Evolutionary conservation across 495 filamentous ascomycete genomes (phyloP).

Genomic region (Penicillium lividum): DNA sequence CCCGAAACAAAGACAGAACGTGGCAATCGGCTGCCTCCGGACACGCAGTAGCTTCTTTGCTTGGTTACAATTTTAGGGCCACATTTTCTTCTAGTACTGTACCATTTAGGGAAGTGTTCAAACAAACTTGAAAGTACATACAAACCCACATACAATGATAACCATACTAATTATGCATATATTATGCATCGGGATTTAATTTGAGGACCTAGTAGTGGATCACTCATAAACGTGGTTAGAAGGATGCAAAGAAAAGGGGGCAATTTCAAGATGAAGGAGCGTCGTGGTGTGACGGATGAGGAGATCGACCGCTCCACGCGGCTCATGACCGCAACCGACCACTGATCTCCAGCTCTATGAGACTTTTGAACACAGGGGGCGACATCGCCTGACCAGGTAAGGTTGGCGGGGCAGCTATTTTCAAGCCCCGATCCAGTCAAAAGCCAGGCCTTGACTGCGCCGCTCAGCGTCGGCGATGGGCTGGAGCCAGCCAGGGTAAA

Average conservation of each 20-base stretch:
- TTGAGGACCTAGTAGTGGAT: background rate
- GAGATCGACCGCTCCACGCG: conserved; percentile 10
- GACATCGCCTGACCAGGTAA: conserved; percentile 25
- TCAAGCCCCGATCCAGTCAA: conserved; percentile 20
- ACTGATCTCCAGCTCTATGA: background rate
- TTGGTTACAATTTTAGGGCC: background rate
- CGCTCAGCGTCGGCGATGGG: conserved; percentile 13
- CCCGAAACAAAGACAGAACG: conserved; percentile 31
- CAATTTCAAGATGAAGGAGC: conserved; percentile 14
- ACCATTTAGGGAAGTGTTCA: too few species aligned
- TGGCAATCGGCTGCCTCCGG: conserved; percentile 47
- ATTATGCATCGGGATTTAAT: background rate
- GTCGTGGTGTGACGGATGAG: conserved; percentile 17
- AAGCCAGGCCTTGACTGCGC: conserved; percentile 9
- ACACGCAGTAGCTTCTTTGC: conserved; percentile 40
- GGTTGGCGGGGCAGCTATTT: conserved; percentile 23
- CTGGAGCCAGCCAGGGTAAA: conserved; percentile 13
- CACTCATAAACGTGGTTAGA: background rate
- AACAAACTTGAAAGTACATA: background rate
- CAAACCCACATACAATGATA: background rate
- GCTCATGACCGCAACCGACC: conserved; percentile 20
- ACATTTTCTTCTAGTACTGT: too few species aligned
- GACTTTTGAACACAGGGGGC: conserved; percentile 14
- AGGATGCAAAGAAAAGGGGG: conserved; percentile 1
- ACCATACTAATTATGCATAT: background rate